phyloP scores from a whole-genome alignment of 495 filamentous ascomycete species.

The Talaromyces trachyspermus region DNA sequence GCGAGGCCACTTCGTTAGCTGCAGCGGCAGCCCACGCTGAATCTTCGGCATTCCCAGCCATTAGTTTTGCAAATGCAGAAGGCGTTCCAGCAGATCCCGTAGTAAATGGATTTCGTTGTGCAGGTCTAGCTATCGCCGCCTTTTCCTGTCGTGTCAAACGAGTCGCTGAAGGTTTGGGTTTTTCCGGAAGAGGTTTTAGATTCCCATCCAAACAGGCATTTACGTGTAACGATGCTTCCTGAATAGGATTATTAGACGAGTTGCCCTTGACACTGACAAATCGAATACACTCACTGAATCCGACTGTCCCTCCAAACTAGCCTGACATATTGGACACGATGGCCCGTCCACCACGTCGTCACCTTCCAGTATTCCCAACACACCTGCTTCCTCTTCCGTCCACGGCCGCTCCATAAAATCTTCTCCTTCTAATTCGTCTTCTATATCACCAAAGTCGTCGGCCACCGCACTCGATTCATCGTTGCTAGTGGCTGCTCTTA shows the following conservation, averaged over 20 bases:
- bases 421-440: slow-evolving; percentile 38
- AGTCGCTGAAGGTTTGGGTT: slow-evolving; percentile 9
- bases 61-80: slow-evolving; percentile 85
- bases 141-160: slow-evolving; percentile 50
- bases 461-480: slow-evolving; percentile 26
- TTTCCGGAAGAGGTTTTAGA: slow-evolving; percentile 41
- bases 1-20: slow-evolving; percentile 64
- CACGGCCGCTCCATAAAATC: slow-evolving; percentile 35
- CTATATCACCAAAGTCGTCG: slow-evolving; percentile 61
- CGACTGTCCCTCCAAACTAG: slow-evolving; percentile 49
- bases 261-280: background rate
- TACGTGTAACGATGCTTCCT: slow-evolving; percentile 62
- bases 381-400: slow-evolving; percentile 19
- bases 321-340: slow-evolving; percentile 71
- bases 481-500: slow-evolving; percentile 51
- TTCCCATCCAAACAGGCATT: slow-evolving; percentile 90
- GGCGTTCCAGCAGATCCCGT: slow-evolving; percentile 29
- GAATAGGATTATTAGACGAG: slow-evolving; percentile 26
- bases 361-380: slow-evolving; percentile 16
- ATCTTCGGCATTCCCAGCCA: slow-evolving; percentile 86
- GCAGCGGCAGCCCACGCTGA: slow-evolving; percentile 83
- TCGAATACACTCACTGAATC: slow-evolving; percentile 39
- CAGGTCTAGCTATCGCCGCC: slow-evolving; percentile 64
- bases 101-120: slow-evolving; percentile 66
- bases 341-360: slow-evolving; percentile 13